Conservation (phyloP, 257 asterid species). For the Marsdenia floribunda region DNA sequence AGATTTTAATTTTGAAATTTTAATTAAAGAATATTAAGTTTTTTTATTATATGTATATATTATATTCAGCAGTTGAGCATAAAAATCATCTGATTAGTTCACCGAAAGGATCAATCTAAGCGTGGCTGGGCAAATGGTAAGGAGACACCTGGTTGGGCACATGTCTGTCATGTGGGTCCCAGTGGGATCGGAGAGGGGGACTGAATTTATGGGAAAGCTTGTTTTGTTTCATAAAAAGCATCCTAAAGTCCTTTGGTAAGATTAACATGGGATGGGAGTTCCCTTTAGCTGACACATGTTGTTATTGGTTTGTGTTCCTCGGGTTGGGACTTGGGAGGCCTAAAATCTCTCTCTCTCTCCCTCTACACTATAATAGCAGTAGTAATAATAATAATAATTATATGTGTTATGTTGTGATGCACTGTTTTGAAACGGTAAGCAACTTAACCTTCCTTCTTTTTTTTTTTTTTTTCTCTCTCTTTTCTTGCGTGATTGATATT, state of each 20-base stretch:
- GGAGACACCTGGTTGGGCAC: constrained; percentile 44
- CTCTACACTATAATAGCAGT: neutral
- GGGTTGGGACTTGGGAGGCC: neutral
- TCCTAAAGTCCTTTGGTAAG: constrained; percentile 14
- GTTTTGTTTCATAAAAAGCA: constrained; percentile 15
- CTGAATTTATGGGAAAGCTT: constrained; percentile 22
- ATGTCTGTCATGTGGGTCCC: constrained; percentile 34
- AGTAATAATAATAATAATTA: no score
- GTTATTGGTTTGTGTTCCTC: constrained; percentile 13
- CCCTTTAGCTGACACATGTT: constrained; percentile 30
- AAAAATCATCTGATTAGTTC: constrained; percentile 27
- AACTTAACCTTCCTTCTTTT: constrained; percentile 32
- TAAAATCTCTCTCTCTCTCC: constrained; percentile 11
- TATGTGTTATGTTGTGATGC: constrained; percentile 4
- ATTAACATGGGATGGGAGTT: constrained; percentile 27
- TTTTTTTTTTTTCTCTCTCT: constrained; percentile 12
- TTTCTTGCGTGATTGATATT: constrained; percentile 24
- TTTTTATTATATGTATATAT: no score
- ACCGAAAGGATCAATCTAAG: constrained; percentile 35
- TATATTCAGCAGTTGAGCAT: neutral
- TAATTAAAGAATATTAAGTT: no score
- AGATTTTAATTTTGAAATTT: no score
- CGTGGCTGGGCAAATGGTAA: constrained; percentile 17
- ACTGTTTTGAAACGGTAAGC: constrained; percentile 58
- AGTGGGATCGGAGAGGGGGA: neutral